Evolutionary conservation across 192 early-diverging fungal species (phyloP).

Genomic region (Dimargaris cristalligena): DNA sequence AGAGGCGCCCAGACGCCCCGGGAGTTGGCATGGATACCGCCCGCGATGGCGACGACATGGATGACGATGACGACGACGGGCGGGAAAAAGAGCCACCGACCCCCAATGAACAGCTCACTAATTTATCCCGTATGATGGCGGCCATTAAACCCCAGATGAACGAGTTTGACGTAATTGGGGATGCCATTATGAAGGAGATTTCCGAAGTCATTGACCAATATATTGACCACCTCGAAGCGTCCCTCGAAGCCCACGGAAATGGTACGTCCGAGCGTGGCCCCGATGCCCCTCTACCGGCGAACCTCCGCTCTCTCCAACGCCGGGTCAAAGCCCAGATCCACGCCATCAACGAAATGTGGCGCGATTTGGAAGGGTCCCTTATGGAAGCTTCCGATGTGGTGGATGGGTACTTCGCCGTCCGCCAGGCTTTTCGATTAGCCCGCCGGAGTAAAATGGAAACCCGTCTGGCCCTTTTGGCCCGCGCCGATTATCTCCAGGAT

Average conservation of each 20-base stretch:
- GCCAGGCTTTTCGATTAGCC: background rate
- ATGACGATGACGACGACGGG: too few species aligned
- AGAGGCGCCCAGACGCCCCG: too few species aligned
- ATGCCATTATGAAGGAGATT: background rate
- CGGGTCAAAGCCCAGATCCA: conserved; percentile 3
- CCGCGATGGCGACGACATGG: too few species aligned
- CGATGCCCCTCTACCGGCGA: background rate
- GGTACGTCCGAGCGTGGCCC: background rate
- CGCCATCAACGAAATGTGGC: conserved; percentile 8
- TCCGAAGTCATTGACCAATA: background rate
- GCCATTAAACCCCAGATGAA: background rate
- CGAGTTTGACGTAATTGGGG: conserved; percentile 4
- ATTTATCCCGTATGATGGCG: too few species aligned
- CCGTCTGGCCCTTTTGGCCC: background rate
- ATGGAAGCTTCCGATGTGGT: conserved; percentile 5
- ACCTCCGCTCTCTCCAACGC: background rate
- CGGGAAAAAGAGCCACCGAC: too few species aligned
- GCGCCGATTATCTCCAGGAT: too few species aligned
- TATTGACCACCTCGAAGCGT: background rate
- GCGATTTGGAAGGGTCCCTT: background rate
- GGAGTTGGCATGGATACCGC: too few species aligned
- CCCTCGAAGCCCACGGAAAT: background rate
- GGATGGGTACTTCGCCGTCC: background rate
- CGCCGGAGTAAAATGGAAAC: background rate
- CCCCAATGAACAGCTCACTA: too few species aligned